Evolutionary conservation across 2,329 filamentous ascomycete species (phyloP), one percentile per base, ranked within the genome.

Genomic region (Madurella fahalii): DNA sequence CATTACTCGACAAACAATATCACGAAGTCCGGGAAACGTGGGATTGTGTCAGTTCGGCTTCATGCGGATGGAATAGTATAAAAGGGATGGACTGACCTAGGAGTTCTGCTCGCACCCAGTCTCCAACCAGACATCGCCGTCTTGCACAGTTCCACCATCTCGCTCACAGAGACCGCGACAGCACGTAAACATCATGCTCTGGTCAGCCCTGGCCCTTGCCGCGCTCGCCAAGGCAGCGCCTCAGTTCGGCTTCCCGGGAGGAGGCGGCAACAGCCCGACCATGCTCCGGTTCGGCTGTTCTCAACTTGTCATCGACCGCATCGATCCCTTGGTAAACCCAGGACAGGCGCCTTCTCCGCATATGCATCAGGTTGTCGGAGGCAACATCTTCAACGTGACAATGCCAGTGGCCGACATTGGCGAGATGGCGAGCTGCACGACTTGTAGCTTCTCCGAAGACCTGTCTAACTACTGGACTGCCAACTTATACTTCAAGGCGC

Each of bases 321-420:
- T 71, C 46, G 69, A 71, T 48, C 69, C 68, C 2, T 61, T 71
- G 2, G 68, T 71, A 18, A 70, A 70, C 59, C 68, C 68, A 3
- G 80, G 79, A 2, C 47, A 57, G 5, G 71, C 78, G 15, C 77
- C 80, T 3, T 75, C 79, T 2, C 67, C 70, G 9, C 81, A 84
- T 66, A 73, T 81, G 7, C 82, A 84, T 65, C 80, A 77, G 48
- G 77, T 84, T 53, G 75, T 79, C 47, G 81, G 83, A 48, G 73
- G 72, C n/a, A 72, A 75, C 57, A 68, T 68, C 2, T 76, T 76
- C 69, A 75, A 75, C 57, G 67, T 68, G 0, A 67, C 70, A 15
- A 74, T 76, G 73, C 68, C 69, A 5, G 64, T 64, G 2, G 57
- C 58, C 15, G 68, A 71, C 45, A 65, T 70, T 39, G 58, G 65